These are phyloP conservation scores for Yarrowia porcina DNA, from an alignment of 805 yeast species.

Conservation along the genomic window DNA sequence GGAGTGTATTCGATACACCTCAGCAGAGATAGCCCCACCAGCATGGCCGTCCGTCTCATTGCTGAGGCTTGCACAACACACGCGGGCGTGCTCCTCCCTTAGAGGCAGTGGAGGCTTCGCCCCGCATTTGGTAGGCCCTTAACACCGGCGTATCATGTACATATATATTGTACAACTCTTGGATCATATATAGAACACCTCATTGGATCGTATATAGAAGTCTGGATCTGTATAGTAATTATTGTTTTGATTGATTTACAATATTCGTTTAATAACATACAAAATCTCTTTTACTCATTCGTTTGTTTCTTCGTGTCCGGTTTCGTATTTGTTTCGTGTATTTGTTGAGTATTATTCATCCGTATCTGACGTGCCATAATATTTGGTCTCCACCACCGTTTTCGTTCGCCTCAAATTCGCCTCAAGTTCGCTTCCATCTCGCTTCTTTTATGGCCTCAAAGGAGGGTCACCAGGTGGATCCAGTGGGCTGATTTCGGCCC, in stretches of 20 bases:
- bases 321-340: not conserved
- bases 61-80: constrained; percentile 1
- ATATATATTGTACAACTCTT: constrained; percentile 19
- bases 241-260: constrained; percentile 1
- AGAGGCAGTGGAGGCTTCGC: not conserved
- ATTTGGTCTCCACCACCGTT: no score
- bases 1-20: constrained; percentile 4
- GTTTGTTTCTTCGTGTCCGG: not conserved
- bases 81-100: not conserved
- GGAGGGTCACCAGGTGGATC: no score
- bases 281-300: not conserved
- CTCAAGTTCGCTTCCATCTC: no score
- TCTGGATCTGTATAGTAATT: constrained; percentile 26
- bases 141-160: constrained; percentile 19
- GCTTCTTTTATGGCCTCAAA: no score
- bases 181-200: constrained; percentile 23
- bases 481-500: not conserved
- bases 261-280: constrained; percentile 1
- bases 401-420: no score
- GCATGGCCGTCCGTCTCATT: not conserved
- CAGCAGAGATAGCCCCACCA: constrained; percentile 14
- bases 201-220: constrained; percentile 25
- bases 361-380: no score
- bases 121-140: not conserved
- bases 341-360: not conserved